Percentiles rank a stretch among this genome's conserved stretches.
Evolutionary conservation across 129 eudicot species (phyloP).

Genomic region (Oenanthe sinensis): DNA sequence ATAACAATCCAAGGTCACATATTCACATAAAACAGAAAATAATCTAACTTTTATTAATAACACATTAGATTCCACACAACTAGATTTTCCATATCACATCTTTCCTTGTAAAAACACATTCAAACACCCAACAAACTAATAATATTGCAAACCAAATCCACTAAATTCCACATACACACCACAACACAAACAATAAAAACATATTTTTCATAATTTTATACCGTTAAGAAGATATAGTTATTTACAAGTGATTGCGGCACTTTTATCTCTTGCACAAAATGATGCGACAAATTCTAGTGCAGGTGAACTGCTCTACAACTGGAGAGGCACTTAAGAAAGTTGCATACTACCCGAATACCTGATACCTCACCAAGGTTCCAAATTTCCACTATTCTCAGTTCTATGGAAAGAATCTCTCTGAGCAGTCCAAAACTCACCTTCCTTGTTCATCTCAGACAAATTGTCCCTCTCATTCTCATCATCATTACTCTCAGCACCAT

Average conservation of each 20-base stretch:
- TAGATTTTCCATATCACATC: neutral
- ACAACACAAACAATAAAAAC: neutral
- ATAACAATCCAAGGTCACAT: neutral
- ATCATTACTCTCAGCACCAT: constrained; percentile 25
- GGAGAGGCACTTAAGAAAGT: neutral
- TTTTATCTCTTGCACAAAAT: too few relatives aligned
- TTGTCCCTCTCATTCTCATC: constrained; percentile 27
- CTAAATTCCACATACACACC: neutral
- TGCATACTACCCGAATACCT: neutral
- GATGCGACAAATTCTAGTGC: too few relatives aligned
- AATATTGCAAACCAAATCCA: neutral
- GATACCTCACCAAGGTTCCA: constrained; percentile 56
- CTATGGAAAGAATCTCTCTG: constrained; percentile 15
- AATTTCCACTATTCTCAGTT: constrained; percentile 16
- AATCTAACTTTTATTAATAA: neutral
- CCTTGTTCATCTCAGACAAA: constrained; percentile 16
- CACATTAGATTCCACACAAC: neutral
- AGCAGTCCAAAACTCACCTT: constrained; percentile 52
- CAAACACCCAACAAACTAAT: neutral
- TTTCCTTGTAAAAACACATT: neutral
- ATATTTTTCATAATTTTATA: too few relatives aligned
- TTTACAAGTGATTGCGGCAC: too few relatives aligned
- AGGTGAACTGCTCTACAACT: too few relatives aligned
- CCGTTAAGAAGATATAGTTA: too few relatives aligned
- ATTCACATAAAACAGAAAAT: neutral